These are phyloP conservation scores for Monosporascus sp. DNA, from an alignment of 2,329 filamentous ascomycete species.

Conservation along the genomic window DNA sequence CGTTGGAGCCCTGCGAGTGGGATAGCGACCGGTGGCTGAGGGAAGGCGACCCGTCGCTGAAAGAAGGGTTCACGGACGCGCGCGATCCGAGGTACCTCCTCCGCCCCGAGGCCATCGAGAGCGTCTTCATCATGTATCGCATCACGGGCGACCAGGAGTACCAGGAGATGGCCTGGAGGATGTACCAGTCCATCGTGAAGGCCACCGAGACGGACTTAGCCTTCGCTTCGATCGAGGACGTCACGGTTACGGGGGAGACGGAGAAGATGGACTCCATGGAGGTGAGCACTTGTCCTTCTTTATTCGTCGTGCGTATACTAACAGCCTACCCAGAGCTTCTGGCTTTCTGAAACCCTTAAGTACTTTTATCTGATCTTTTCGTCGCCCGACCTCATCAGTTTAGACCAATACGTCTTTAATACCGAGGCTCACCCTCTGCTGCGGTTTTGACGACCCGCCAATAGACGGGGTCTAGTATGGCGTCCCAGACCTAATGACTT, in stretches of 20 bases:
- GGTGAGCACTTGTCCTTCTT: constrained; percentile 7
- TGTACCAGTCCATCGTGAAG: constrained; percentile 43
- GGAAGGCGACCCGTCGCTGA: constrained; percentile 22
- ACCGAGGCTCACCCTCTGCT: constrained; percentile 45
- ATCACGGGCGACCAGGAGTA: constrained; percentile 43
- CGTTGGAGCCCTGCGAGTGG: constrained; percentile 34
- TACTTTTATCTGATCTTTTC: constrained; percentile 71
- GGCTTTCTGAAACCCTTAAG: constrained; percentile 69
- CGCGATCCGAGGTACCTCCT: constrained; percentile 46
- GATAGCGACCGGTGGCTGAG: constrained; percentile 28
- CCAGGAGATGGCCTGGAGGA: constrained; percentile 47
- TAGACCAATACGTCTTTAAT: constrained; percentile 63
- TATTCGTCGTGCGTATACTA: constrained; percentile 37
- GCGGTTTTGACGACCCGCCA: constrained; percentile 9
- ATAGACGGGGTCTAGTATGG: not conserved
- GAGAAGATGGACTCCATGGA: constrained; percentile 24
- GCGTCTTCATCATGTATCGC: constrained; percentile 49
- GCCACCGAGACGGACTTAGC: constrained; percentile 42
- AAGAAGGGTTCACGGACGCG: constrained; percentile 58
- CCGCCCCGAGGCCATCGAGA: constrained; percentile 47
- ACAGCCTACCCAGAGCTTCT: constrained; percentile 55
- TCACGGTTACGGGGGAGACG: constrained; percentile 43
- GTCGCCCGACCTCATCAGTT: constrained; percentile 54
- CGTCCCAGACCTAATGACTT: too few relatives aligned
- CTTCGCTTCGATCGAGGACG: constrained; percentile 43